phyloP scores from a whole-genome alignment of 192 early-diverging fungal genomes.

The Backusella macrospora region DNA sequence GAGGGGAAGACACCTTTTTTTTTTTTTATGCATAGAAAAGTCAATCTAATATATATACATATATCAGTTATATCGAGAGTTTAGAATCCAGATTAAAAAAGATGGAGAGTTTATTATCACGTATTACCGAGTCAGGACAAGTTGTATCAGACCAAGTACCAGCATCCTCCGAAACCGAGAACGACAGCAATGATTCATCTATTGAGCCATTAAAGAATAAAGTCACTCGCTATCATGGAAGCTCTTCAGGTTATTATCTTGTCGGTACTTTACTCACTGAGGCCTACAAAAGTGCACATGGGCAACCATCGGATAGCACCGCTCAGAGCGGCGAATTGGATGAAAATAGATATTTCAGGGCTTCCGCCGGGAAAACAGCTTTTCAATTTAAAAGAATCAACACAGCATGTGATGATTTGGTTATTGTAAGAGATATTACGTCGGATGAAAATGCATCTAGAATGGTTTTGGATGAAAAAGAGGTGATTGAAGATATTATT shows the following conservation, averaged over 20 bases:
- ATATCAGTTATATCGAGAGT: conserved; percentile 34
- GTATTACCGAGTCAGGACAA: conserved; percentile 4
- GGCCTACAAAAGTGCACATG: background rate
- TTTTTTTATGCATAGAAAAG: background rate
- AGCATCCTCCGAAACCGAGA: background rate
- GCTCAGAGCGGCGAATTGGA: background rate
- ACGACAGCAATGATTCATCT: too few relatives aligned
- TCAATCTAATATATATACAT: background rate
- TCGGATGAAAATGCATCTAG: conserved; percentile 4
- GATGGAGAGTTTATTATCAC: conserved; percentile 32
- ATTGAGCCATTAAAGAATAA: conserved; percentile 14
- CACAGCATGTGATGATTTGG: conserved; percentile 27
- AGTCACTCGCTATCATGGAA: conserved; percentile 31
- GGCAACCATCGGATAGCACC: background rate
- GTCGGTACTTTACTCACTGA: conserved; percentile 26
- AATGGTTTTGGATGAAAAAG: conserved; percentile 1
- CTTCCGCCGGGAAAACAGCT: background rate
- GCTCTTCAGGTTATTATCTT: conserved; percentile 36
- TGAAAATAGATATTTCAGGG: background rate
- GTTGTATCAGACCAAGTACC: background rate
- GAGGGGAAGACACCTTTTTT: background rate
- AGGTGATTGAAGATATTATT: conserved; percentile 6
- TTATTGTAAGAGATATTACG: conserved; percentile 26
- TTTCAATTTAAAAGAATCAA: conserved; percentile 22
- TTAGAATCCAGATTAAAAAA: conserved; percentile 30